Evolutionary conservation across 2,329 filamentous ascomycete genomes (phyloP).

Genomic region (Raffaelea deltoideospora): DNA sequence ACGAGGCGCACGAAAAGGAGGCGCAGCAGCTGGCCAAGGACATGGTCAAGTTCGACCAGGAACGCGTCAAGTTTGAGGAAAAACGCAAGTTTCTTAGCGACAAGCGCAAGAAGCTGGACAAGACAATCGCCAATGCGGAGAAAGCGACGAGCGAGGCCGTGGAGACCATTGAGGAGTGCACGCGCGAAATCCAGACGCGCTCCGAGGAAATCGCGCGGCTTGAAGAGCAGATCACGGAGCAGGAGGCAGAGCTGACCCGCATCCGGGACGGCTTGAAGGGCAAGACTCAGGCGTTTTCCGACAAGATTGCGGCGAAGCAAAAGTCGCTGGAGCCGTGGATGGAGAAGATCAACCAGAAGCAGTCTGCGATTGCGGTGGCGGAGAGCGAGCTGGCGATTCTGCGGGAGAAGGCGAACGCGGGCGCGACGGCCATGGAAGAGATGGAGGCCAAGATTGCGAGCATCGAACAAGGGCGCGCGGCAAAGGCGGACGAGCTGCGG

Average conservation of each 20-base stretch:
- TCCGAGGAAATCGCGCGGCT: slow-evolving; percentile 59
- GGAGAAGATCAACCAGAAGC: slow-evolving; percentile 91
- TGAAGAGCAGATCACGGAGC: slow-evolving; percentile 58
- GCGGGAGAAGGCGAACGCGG: slow-evolving; percentile 75
- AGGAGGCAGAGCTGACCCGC: slow-evolving; percentile 67
- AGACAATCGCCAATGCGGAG: slow-evolving; percentile 64
- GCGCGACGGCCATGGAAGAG: slow-evolving; percentile 70
- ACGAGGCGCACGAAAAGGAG: slow-evolving; percentile 67
- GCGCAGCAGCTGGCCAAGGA: slow-evolving; percentile 70
- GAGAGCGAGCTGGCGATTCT: slow-evolving; percentile 91
- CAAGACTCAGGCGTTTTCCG: slow-evolving; percentile 88
- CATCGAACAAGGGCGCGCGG: slow-evolving; percentile 54
- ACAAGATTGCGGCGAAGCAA: slow-evolving; percentile 83
- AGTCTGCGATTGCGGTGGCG: slow-evolving; percentile 83
- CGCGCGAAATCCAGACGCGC: slow-evolving; percentile 63
- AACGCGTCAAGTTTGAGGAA: slow-evolving; percentile 93
- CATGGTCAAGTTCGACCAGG: slow-evolving; percentile 85
- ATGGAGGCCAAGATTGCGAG: slow-evolving; percentile 61
- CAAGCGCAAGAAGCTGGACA: slow-evolving; percentile 92
- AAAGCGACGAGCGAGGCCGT: slow-evolving; percentile 59
- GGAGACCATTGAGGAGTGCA: slow-evolving; percentile 63
- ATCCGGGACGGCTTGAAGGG: slow-evolving; percentile 83
- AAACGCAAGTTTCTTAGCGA: slow-evolving; percentile 85
- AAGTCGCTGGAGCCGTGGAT: slow-evolving; percentile 93
- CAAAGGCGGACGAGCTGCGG: slow-evolving; percentile 62